Conservation (phyloP, 2,329 filamentous ascomycete genomes). For the Aspergillus sp. region DNA sequence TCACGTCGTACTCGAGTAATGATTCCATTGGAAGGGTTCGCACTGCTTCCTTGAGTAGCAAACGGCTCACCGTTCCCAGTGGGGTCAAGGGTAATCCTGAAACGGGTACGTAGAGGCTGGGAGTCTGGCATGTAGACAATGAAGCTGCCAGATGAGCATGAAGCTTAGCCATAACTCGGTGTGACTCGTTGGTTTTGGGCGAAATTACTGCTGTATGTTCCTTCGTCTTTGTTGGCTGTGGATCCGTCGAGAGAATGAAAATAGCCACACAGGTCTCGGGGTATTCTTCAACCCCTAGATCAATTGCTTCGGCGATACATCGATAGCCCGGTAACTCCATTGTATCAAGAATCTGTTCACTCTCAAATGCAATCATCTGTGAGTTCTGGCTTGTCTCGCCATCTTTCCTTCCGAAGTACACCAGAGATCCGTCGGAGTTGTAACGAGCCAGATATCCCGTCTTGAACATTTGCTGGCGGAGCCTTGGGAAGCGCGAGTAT, state of each 20-base stretch:
- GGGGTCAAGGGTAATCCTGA: constrained; percentile 31
- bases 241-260: constrained; percentile 19
- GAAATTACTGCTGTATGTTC: constrained; percentile 11
- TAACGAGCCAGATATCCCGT: constrained; percentile 41
- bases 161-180: constrained; percentile 14
- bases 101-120: constrained; percentile 34
- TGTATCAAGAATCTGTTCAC: constrained; percentile 17
- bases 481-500: background rate
- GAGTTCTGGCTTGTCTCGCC: background rate
- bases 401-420: constrained; percentile 34
- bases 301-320: constrained; percentile 20
- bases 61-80: constrained; percentile 35
- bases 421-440: constrained; percentile 35
- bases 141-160: constrained; percentile 22
- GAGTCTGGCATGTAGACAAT: constrained; percentile 36
- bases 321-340: constrained; percentile 18
- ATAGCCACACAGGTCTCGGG: constrained; percentile 14
- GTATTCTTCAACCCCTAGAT: background rate
- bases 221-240: background rate
- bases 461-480: constrained; percentile 28
- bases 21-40: constrained; percentile 9
- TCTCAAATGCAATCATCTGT: constrained; percentile 4
- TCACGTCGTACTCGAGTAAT: constrained; percentile 20
- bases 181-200: constrained; percentile 15
- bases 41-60: constrained; percentile 17